Evolutionary conservation across 352 stramenopile species (phyloP).

Genomic region (Phytophthora agathidicida): DNA sequence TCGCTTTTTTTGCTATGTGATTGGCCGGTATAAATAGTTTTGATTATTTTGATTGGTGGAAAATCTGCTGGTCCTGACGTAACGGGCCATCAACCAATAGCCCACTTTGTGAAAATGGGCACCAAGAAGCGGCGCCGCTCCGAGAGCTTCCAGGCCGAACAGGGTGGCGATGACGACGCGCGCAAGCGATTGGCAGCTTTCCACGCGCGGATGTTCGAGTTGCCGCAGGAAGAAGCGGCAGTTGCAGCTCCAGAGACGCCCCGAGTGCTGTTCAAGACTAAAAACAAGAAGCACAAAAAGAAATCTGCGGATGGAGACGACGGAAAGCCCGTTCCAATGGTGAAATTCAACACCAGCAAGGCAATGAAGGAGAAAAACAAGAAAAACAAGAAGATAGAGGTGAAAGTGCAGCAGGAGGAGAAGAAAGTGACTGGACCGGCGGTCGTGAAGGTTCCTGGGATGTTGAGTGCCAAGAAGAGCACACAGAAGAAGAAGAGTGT

Average conservation of each 20-base stretch:
- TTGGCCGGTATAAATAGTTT: neutral
- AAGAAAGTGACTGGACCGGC: conserved; percentile 11
- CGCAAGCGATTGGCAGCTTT: conserved; percentile 56
- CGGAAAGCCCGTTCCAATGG: conserved; percentile 35
- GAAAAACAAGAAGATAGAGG: conserved; percentile 17
- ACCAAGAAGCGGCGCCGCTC: conserved; percentile 48
- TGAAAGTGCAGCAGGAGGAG: conserved; percentile 26
- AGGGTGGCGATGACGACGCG: conserved; percentile 33
- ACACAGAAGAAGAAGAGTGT: neutral
- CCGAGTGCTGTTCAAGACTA: conserved; percentile 50
- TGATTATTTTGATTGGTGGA: conserved; percentile 26
- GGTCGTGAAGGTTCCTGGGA: conserved; percentile 14
- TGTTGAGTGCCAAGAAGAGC: neutral
- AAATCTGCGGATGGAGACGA: conserved; percentile 24
- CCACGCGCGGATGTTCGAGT: conserved; percentile 63
- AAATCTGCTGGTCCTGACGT: conserved; percentile 24
- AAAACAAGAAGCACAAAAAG: conserved; percentile 38
- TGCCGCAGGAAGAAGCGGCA: conserved; percentile 20
- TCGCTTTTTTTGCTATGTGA: neutral
- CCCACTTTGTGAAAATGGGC: conserved; percentile 22
- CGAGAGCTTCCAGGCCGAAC: conserved; percentile 30
- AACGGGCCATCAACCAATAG: conserved; percentile 9
- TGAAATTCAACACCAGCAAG: conserved; percentile 37
- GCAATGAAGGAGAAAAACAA: conserved; percentile 34
- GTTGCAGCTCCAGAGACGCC: conserved; percentile 16